phyloP scores from a whole-genome alignment of 164 flowering plant genomes.

The Taxillus chinensis region DNA sequence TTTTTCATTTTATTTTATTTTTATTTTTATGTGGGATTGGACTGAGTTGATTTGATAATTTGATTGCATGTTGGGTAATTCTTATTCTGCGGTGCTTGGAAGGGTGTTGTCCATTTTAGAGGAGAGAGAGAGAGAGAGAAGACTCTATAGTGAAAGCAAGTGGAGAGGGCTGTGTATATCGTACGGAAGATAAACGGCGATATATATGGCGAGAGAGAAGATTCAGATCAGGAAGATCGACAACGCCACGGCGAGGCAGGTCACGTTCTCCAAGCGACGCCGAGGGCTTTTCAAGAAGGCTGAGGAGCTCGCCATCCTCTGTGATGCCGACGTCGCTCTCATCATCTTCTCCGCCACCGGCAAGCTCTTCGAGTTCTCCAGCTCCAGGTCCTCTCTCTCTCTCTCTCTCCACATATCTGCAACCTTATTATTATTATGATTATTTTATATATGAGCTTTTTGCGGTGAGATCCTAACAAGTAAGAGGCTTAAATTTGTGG shows the following conservation, averaged over 20 bases:
- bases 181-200: neutral
- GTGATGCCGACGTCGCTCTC: slow-evolving; percentile 57
- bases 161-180: neutral
- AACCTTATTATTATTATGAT: no score
- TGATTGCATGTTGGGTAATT: neutral
- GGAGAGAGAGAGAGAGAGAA: neutral
- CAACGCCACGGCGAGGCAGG: slow-evolving; percentile 58
- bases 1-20: neutral
- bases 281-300: slow-evolving; percentile 67
- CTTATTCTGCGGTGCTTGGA: neutral
- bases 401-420: slow-evolving; percentile 1
- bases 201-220: slow-evolving; percentile 53
- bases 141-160: no score
- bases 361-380: slow-evolving; percentile 49
- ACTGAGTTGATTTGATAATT: neutral
- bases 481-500: no score
- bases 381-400: slow-evolving; percentile 32
- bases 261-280: slow-evolving; percentile 56
- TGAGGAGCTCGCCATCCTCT: slow-evolving; percentile 53
- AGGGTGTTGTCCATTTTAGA: neutral
- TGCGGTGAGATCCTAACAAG: no score
- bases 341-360: slow-evolving; percentile 55
- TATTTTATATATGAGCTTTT: no score
- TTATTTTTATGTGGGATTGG: slow-evolving; percentile 7
- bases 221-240: slow-evolving; percentile 59